These are phyloP conservation scores for Fusarium decemcellulare DNA, from an alignment of 2,329 filamentous ascomycete genomes.

Conservation along the genomic window DNA sequence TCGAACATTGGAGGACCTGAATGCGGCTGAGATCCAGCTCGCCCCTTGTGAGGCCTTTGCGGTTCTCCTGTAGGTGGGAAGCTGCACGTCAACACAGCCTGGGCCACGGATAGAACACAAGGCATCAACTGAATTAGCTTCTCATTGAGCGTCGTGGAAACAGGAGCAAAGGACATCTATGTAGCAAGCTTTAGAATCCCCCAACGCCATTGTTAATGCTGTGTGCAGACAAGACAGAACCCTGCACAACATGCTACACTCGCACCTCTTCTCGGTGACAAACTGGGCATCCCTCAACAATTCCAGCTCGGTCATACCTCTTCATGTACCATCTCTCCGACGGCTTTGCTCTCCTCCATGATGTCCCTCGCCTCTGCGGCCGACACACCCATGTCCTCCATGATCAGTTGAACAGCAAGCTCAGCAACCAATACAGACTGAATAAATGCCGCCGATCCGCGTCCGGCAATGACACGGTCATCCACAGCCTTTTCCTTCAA, in stretches of 20 bases:
- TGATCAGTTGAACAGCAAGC: conserved; percentile 67
- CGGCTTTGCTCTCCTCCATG: conserved; percentile 74
- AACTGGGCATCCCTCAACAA: not conserved
- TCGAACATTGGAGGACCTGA: conserved; percentile 48
- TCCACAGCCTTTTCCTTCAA: conserved; percentile 74
- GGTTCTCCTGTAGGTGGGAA: conserved; percentile 46
- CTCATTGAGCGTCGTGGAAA: not conserved
- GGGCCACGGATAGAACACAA: conserved; percentile 50
- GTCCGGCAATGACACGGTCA: conserved; percentile 76
- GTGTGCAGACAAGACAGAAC: conserved; percentile 17
- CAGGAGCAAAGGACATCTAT: not conserved
- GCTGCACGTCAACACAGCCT: not conserved
- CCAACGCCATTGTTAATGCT: not conserved
- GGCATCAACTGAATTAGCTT: not conserved
- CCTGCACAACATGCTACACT: not conserved
- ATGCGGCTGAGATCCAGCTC: conserved; percentile 47
- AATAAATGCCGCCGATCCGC: conserved; percentile 78
- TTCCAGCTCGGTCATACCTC: conserved; percentile 55
- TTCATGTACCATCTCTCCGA: conserved; percentile 79
- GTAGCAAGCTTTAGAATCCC: not conserved
- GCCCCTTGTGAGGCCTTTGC: conserved; percentile 55
- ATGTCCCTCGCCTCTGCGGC: conserved; percentile 65
- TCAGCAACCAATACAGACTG: conserved; percentile 86
- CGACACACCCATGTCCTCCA: conserved; percentile 67
- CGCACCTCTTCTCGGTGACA: not conserved